Evolutionary conservation across 2,329 filamentous ascomycete genomes (phyloP).

Genomic region (Hypoxylon sp.): DNA sequence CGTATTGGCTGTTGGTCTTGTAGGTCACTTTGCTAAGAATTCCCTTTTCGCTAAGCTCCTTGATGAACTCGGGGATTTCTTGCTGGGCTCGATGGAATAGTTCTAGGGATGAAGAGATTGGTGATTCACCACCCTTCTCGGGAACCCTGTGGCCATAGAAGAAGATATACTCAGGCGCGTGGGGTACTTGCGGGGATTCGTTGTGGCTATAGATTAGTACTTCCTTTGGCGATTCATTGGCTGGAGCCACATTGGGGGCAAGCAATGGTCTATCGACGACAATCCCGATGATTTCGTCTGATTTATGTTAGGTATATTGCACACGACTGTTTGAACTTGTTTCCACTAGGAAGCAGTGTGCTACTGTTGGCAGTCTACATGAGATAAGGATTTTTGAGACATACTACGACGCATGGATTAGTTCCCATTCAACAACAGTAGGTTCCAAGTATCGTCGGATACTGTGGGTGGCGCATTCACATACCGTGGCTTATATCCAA

Average conservation of each 20-base stretch:
- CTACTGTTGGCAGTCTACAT: no score
- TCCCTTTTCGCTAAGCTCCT: slow-evolving; percentile 54
- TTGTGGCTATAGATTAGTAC: slow-evolving; percentile 61
- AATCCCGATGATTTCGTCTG: slow-evolving; percentile 60
- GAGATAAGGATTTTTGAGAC: slow-evolving; percentile 5
- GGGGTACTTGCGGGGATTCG: slow-evolving; percentile 59
- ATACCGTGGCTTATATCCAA: slow-evolving; percentile 51
- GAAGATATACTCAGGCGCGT: slow-evolving; percentile 61
- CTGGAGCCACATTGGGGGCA: slow-evolving; percentile 46
- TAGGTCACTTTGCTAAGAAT: slow-evolving; percentile 52
- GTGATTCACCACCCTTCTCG: slow-evolving; percentile 51
- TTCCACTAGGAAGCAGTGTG: no score
- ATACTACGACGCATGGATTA: slow-evolving; percentile 17
- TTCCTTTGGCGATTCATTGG: slow-evolving; percentile 58
- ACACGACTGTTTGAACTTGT: no score
- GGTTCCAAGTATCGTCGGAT: no score
- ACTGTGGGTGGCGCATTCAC: not conserved
- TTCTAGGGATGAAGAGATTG: slow-evolving; percentile 58
- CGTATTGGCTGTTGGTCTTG: slow-evolving; percentile 53
- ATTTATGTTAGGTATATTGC: slow-evolving; percentile 3
- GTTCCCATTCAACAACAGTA: not conserved
- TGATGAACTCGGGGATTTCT: slow-evolving; percentile 58
- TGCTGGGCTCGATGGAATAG: slow-evolving; percentile 54
- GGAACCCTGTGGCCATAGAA: slow-evolving; percentile 56
- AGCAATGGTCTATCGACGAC: slow-evolving; percentile 54